Evolutionary conservation across 2,329 filamentous ascomycete genomes (phyloP), one percentile per base, ranked within the genome.

Genomic region (Pleomassaria siparia): DNA sequence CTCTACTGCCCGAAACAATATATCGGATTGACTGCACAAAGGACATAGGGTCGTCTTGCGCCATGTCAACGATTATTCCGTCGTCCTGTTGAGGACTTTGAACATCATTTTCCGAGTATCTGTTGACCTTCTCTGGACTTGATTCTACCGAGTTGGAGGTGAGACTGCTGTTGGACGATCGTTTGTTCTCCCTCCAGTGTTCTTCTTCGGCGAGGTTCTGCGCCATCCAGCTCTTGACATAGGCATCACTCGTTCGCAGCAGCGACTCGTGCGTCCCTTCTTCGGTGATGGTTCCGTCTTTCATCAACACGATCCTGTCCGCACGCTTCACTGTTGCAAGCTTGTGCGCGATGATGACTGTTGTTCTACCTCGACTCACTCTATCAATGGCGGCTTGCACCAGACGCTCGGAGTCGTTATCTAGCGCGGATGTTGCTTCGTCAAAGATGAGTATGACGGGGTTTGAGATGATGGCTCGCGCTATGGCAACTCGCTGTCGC

Each of bases 221-320:
- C 22, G 43, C 47, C 21, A 20, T 46, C 35, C 33, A 40, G 5
- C n/a, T 40, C 10, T 26, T 29, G 11, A 25, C 26, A 21, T 46
- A 46, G 6, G 6, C 43, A 18, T 41, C 36, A 16, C 36, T 46
- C n/a, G 33, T 46, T 29, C 35, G 59, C 47, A 51, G n/a, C 2
- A 96, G 80, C 9, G 86, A 78, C 49, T 90, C 82, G 67, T 96
- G 91, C 0, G 82, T 90, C 39, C 91, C 91, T 71, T 96, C 89
- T 71, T 96, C 92, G 13, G 94, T 78, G 50, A 96, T 92, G 12
- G 78, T 74, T 10, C 91, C 91, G 47, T 84, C 71, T 11, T 83
- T 80, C 84, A 96, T 90, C 56, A 95, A 90, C n/a, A 96, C 88
- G 59, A 96, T 96, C 63, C 95, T 95, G 70, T 96, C 87, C 0